These are phyloP conservation scores for Eucalyptus erythrocorys DNA, from an alignment of 345 rosid genomes.

Conservation along the genomic window DNA sequence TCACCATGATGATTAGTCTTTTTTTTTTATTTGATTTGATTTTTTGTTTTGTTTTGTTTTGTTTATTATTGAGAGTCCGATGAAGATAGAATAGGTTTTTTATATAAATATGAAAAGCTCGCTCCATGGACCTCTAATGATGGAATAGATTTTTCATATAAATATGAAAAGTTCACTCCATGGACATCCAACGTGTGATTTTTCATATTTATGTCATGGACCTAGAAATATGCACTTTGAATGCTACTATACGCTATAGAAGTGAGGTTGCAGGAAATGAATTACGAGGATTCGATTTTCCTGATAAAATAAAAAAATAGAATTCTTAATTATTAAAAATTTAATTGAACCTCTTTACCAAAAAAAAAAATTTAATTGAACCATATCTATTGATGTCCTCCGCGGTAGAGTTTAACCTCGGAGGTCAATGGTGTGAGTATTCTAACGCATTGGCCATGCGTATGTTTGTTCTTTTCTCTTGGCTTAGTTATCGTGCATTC, in stretches of 20 bases:
- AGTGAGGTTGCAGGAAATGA: neutral
- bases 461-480: too few species aligned
- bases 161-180: neutral
- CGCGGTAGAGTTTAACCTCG: neutral
- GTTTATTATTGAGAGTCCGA: rapidly evolving
- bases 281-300: too few species aligned
- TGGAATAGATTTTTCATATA: too few species aligned
- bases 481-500: neutral
- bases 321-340: too few species aligned
- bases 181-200: neutral
- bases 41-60: too few species aligned
- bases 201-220: neutral
- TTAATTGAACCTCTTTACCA: rapidly evolving
- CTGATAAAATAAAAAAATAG: too few species aligned
- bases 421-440: neutral
- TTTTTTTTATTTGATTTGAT: too few species aligned
- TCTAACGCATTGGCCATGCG: rapidly evolving
- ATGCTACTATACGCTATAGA: neutral
- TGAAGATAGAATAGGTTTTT: too few species aligned
- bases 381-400: rapidly evolving
- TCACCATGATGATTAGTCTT: too few species aligned
- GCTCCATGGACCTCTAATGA: too few species aligned
- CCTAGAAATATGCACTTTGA: rapidly evolving
- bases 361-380: rapidly evolving
- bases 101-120: too few species aligned